Evolutionary conservation across 345 rosid species (phyloP).

Genomic region (Turnera subulata): DNA sequence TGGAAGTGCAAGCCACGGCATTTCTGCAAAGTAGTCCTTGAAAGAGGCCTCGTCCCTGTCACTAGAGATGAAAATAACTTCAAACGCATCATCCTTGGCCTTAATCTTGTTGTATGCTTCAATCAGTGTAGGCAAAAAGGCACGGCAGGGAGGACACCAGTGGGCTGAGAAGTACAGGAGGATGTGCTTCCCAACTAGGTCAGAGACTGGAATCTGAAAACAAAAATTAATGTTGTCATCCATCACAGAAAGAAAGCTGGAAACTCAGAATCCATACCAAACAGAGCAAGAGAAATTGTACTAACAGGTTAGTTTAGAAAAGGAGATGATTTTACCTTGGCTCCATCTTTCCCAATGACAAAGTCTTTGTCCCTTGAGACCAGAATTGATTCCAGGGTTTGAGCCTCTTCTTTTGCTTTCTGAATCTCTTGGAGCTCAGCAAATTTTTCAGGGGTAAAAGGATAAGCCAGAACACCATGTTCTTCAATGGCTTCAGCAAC

Average conservation of each 20-base stretch:
- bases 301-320: background rate
- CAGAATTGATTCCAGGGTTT: slow-evolving; percentile 37
- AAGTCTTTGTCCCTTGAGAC: slow-evolving; percentile 27
- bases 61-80: slow-evolving; percentile 40
- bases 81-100: slow-evolving; percentile 27
- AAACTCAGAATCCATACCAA: background rate
- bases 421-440: slow-evolving; percentile 27
- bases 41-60: slow-evolving; percentile 38
- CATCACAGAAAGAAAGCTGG: background rate
- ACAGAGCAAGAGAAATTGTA: background rate
- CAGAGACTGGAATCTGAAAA: slow-evolving; percentile 36
- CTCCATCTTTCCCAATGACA: slow-evolving; percentile 29
- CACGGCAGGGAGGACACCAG: slow-evolving; percentile 44
- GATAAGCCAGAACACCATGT: slow-evolving; percentile 35
- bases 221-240: background rate
- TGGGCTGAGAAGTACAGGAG: slow-evolving; percentile 49
- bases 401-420: slow-evolving; percentile 29
- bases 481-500: slow-evolving; percentile 30
- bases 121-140: slow-evolving; percentile 33
- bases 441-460: slow-evolving; percentile 37
- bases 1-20: slow-evolving; percentile 49
- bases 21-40: slow-evolving; percentile 23
- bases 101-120: slow-evolving; percentile 36
- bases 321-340: slow-evolving; percentile 26
- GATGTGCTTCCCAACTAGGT: slow-evolving; percentile 36